Evolutionary conservation across 1,284 basidiomycete species (phyloP), one percentile per base, ranked within the genome.

Genomic region (Termitomyces sp.): DNA sequence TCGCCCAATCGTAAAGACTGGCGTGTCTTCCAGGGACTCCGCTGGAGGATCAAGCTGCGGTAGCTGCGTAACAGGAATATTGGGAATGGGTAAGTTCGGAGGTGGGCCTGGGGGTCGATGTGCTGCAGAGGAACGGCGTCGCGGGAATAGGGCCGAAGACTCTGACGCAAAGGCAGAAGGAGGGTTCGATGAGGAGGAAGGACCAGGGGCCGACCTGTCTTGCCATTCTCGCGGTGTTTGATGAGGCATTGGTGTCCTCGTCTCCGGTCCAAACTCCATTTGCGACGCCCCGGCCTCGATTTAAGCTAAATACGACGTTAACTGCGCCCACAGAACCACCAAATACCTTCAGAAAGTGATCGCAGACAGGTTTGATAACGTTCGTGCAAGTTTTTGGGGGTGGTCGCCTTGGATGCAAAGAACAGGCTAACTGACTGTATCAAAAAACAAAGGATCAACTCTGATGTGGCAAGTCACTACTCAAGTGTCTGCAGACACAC

Each of bases 81-180:
- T 82, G 43, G 86, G 86, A 58, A 89, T 88, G 52, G 86, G 88
- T 60, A 81, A 78, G 63, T 73, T 81, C n/a, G 87, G 87, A 34
- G 87, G 86, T n/a, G 87, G 86, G 2, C 72, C 83, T 36, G 83
- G 78, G 12, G 86, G 85, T 47, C 82, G 79, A 31, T 80, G 76
- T n/a, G 80, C 79, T 48, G 79, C 82, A 47, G 82, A 80, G 24
- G 86, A 88, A 61, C 86, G 84, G 57, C 88, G 81, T 52, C 85
- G 79, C 57, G 78, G 76, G 26, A 73, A 64, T 56, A 75, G 52
- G 67, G 59, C 6, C 13, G 68, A 61, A 49, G 68, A 58, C 15
- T 62, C 62, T 24, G 67, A 59, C 36, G 66, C 55, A 52, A 67
- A 70, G n/a, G 74, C 62, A 45, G 65, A 68, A 51, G 67, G 71